A percentile compares a stretch with the other conserved stretches of the same genome.
phyloP scores from a whole-genome alignment of 768 basidiomycete species.

The Psilocybe cyanescens region DNA sequence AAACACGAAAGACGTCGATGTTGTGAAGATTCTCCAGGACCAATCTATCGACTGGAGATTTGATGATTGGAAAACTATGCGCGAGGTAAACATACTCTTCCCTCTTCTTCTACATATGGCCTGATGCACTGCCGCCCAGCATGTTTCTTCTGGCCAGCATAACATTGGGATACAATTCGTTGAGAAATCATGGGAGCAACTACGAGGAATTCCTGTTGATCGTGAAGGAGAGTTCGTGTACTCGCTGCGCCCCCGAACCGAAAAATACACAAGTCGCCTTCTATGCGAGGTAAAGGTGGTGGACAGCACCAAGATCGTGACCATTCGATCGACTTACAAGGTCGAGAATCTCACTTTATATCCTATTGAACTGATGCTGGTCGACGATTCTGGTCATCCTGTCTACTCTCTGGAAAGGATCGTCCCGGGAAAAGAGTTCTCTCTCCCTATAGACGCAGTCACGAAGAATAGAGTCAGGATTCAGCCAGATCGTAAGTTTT shows the following conservation, averaged over 20 bases:
- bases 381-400: conserved; percentile 85
- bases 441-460: conserved; percentile 90
- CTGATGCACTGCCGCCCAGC: conserved; percentile 36
- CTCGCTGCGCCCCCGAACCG: conserved; percentile 76
- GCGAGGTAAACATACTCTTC: conserved; percentile 65
- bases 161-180: conserved; percentile 84
- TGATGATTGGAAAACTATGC: conserved; percentile 92
- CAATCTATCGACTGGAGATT: conserved; percentile 93
- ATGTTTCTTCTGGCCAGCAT: conserved; percentile 78
- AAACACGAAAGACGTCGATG: conserved; percentile 48
- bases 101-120: background rate
- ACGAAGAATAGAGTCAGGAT: conserved; percentile 80
- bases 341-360: conserved; percentile 91
- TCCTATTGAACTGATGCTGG: conserved; percentile 88
- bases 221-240: conserved; percentile 92
- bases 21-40: conserved; percentile 70
- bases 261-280: conserved; percentile 78
- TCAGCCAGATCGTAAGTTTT: conserved; percentile 86
- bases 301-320: conserved; percentile 93
- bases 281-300: conserved; percentile 89
- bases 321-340: conserved; percentile 89
- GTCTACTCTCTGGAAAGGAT: conserved; percentile 84
- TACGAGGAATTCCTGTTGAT: conserved; percentile 90
- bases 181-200: conserved; percentile 87
- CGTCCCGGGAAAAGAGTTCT: conserved; percentile 86